These are phyloP conservation scores for Phyllosticta citribraziliensis DNA, from an alignment of 2,329 filamentous ascomycete genomes.

Conservation along the genomic window DNA sequence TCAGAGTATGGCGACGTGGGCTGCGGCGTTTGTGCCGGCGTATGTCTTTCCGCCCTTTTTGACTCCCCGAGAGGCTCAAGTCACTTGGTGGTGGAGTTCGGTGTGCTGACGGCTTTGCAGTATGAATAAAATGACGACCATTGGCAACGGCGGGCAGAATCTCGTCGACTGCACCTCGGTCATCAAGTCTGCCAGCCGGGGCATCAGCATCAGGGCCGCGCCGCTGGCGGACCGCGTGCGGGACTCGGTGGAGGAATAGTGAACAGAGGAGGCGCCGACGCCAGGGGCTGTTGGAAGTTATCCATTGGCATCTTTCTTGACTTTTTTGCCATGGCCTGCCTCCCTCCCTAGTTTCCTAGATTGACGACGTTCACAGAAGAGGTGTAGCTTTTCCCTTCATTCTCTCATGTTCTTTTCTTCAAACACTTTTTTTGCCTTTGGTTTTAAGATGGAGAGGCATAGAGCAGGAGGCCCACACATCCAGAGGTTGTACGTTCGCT, in stretches of 20 bases:
- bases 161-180: slow-evolving; percentile 26
- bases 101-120: not conserved
- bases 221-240: slow-evolving; percentile 20
- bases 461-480: no score
- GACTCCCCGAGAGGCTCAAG: no score
- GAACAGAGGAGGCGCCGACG: not conserved
- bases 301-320: not conserved
- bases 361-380: no score
- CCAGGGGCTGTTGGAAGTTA: not conserved
- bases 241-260: not conserved
- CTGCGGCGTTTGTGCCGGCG: slow-evolving; percentile 22
- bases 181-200: slow-evolving; percentile 21
- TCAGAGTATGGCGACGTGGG: slow-evolving; percentile 20
- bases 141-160: slow-evolving; percentile 18
- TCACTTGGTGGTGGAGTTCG: no score
- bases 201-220: slow-evolving; percentile 23
- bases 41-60: not conserved
- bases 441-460: no score
- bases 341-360: no score
- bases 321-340: no score
- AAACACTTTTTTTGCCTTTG: no score
- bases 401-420: no score
- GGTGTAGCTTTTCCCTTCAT: no score
- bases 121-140: slow-evolving; percentile 27
- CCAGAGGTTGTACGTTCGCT: no score